A percentile compares a stretch with the other conserved stretches of the same genome.
Evolutionary conservation across 2,329 filamentous ascomycete species (phyloP).

Genomic region (Fusarium pseudonygamai): DNA sequence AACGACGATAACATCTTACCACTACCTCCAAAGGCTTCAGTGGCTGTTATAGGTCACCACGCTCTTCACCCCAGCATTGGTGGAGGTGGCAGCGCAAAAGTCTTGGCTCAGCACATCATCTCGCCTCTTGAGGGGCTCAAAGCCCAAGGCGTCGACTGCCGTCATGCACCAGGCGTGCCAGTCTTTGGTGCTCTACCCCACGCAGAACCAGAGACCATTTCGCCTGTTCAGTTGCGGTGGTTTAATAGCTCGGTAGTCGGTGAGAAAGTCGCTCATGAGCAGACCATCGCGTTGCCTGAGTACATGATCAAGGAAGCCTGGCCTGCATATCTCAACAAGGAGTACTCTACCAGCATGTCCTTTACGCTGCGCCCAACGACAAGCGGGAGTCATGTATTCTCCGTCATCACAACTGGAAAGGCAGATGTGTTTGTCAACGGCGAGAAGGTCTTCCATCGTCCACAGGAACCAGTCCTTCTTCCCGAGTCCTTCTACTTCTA

Average conservation of each 20-base stretch:
- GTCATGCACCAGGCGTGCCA: neutral
- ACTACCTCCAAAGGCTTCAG: rapidly evolving
- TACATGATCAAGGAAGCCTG: slow-evolving; percentile 13
- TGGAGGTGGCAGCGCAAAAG: slow-evolving; percentile 1
- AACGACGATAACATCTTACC: neutral
- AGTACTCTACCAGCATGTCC: neutral
- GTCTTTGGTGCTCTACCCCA: neutral
- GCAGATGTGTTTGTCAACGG: neutral
- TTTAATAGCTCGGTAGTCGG: neutral
- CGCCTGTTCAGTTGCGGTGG: neutral
- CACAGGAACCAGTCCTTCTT: neutral
- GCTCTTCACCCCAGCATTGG: neutral
- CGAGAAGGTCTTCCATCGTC: neutral
- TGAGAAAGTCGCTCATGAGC: neutral
- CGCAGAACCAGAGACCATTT: neutral
- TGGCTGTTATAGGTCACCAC: neutral
- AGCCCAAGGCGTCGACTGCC: neutral
- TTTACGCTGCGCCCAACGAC: neutral
- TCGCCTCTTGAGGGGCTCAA: neutral
- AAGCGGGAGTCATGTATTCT: neutral
- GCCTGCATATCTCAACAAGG: neutral
- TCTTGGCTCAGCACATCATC: slow-evolving; percentile 3
- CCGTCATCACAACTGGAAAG: neutral
- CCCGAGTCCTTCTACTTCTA: slow-evolving; percentile 12
- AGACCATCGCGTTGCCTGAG: neutral